Evolutionary conservation across 2,329 filamentous ascomycete genomes (phyloP).

Genomic region (Remersonia thermophila): DNA sequence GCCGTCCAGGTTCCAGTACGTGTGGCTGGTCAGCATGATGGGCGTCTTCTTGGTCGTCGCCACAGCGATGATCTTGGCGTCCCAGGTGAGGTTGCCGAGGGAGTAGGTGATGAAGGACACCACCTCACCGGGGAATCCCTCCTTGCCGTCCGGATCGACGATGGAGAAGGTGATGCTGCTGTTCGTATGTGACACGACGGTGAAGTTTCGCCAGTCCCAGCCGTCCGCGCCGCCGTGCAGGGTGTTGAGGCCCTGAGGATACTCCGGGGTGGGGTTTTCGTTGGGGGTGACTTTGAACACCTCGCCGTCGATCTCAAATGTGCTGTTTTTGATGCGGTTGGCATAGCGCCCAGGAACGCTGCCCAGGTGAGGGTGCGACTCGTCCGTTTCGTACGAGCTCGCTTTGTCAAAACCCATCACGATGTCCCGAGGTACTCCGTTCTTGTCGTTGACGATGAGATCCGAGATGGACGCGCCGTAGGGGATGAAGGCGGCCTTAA

Average conservation of each 20-base stretch:
- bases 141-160: constrained; percentile 57
- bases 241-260: constrained; percentile 46
- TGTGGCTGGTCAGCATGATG: constrained; percentile 65
- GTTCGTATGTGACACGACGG: constrained; percentile 53
- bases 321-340: constrained; percentile 69
- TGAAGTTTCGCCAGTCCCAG: constrained; percentile 71
- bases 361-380: constrained; percentile 58
- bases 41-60: constrained; percentile 64
- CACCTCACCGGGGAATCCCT: constrained; percentile 71
- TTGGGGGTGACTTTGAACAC: constrained; percentile 49
- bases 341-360: constrained; percentile 65
- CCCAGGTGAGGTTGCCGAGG: constrained; percentile 52
- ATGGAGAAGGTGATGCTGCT: constrained; percentile 64
- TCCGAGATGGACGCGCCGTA: constrained; percentile 66
- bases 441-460: constrained; percentile 55
- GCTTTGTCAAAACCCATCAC: constrained; percentile 68
- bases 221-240: constrained; percentile 59
- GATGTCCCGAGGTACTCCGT: constrained; percentile 57
- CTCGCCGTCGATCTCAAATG: constrained; percentile 53
- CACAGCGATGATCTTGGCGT: constrained; percentile 59
- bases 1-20: constrained; percentile 75
- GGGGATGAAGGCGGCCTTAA: constrained; percentile 57
- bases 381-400: constrained; percentile 52
- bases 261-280: constrained; percentile 41
- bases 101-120: constrained; percentile 64